phyloP scores from a whole-genome alignment of 345 rosid genomes.

The Rubroshorea leprosula region DNA sequence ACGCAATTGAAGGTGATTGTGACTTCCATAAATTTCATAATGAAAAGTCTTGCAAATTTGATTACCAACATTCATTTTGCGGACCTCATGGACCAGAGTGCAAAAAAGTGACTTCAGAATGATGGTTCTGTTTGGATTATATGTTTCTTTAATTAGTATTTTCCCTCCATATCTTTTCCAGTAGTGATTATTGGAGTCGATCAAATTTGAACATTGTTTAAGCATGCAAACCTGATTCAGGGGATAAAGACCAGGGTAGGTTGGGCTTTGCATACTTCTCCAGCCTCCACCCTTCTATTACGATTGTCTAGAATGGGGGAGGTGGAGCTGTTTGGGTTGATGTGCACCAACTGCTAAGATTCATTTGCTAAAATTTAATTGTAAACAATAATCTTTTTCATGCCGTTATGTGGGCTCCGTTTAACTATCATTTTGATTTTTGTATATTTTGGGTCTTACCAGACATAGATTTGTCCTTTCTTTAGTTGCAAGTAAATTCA shows the following conservation, averaged over 20 bases:
- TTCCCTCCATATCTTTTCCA: too few species aligned
- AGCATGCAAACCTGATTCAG: neutral
- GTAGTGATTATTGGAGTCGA: neutral
- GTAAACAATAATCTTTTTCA: neutral
- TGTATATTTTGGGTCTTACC: slow-evolving; percentile 1
- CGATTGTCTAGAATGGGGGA: neutral
- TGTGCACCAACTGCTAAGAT: neutral
- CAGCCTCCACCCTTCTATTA: neutral
- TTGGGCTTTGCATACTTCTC: neutral
- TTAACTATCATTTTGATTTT: slow-evolving; percentile 5
- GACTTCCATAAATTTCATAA: neutral
- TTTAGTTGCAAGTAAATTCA: neutral
- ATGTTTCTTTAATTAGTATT: neutral
- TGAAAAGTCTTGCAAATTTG: neutral
- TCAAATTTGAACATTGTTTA: neutral
- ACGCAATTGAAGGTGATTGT: neutral
- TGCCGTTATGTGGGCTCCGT: neutral
- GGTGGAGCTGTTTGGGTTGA: neutral
- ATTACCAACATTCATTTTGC: neutral
- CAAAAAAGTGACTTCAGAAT: neutral
- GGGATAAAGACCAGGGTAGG: neutral
- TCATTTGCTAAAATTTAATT: neutral
- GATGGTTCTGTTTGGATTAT: neutral
- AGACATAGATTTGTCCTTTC: slow-evolving; percentile 1
- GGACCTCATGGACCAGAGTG: neutral